Percentiles rank a stretch among this genome's conserved stretches.
phyloP scores from a whole-genome alignment of 805 yeast genomes.

The Grigorovia humatica region DNA sequence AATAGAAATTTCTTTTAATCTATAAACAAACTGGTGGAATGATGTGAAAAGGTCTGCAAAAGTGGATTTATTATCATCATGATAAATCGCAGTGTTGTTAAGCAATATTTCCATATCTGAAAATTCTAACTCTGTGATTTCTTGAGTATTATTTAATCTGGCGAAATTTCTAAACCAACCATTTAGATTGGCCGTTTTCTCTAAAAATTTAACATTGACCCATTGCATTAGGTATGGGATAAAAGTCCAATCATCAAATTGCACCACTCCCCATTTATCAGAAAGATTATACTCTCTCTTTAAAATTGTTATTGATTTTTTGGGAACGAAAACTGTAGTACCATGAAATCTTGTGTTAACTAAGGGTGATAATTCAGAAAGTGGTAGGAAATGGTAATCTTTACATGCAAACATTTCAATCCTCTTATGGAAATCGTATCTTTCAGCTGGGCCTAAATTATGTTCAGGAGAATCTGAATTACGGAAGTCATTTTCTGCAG shows the following conservation, averaged over 20 bases:
- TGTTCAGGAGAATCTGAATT: slow-evolving; percentile 7
- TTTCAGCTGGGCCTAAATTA: slow-evolving; percentile 23
- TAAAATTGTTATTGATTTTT: slow-evolving; percentile 32
- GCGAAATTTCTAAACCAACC: slow-evolving; percentile 5
- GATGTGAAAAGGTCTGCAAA: slow-evolving; percentile 7
- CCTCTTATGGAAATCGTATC: slow-evolving; percentile 27
- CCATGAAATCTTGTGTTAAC: slow-evolving; percentile 46
- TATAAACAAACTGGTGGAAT: slow-evolving; percentile 14
- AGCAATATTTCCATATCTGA: slow-evolving; percentile 12
- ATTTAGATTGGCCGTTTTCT: slow-evolving; percentile 11
- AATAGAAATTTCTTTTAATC: slow-evolving; percentile 22
- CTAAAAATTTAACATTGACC: slow-evolving; percentile 27
- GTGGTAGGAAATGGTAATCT: slow-evolving; percentile 45
- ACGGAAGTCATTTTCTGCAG: slow-evolving; percentile 2
- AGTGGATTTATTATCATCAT: slow-evolving; percentile 9
- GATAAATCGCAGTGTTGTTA: slow-evolving; percentile 12
- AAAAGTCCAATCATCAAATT: slow-evolving; percentile 35
- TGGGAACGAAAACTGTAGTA: slow-evolving; percentile 47
- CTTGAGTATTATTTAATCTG: slow-evolving; percentile 5
- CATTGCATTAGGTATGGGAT: slow-evolving; percentile 47
- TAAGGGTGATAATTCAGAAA: slow-evolving; percentile 45
- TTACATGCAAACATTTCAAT: slow-evolving; percentile 42
- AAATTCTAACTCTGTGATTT: slow-evolving; percentile 9
- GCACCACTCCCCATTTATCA: slow-evolving; percentile 22
- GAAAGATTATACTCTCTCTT: slow-evolving; percentile 39